A percentile compares a stretch with the other conserved stretches of the same genome.
phyloP scores from a whole-genome alignment of 2,329 filamentous ascomycete species.

The Colletotrichum chrysophilum region DNA sequence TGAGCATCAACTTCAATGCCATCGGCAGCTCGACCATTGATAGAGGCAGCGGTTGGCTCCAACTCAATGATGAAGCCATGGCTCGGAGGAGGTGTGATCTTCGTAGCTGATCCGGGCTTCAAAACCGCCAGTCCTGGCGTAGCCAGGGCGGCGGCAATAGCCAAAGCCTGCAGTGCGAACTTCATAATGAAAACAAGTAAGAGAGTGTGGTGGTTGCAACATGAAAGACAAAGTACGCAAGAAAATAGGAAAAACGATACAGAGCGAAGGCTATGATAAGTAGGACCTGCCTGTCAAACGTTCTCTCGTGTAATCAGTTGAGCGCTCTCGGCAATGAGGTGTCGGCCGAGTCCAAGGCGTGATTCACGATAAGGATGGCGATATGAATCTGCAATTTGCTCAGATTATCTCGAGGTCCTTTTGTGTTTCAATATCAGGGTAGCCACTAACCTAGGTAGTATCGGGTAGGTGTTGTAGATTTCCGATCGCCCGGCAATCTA shows the following conservation, averaged over 20 bases:
- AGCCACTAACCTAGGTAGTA: constrained; percentile 5
- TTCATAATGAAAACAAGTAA: not conserved
- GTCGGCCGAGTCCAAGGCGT: not conserved
- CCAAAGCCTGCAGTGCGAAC: not conserved
- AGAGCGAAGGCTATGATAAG: not conserved
- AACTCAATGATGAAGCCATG: constrained; percentile 13
- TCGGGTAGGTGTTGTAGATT: constrained; percentile 3
- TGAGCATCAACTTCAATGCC: not conserved
- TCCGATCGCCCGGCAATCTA: constrained; percentile 4
- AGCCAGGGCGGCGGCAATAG: not conserved
- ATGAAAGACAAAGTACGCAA: not conserved
- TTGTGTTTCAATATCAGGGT: not conserved
- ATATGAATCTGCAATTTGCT: not conserved
- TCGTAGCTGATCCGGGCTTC: not conserved
- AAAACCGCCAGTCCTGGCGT: not conserved
- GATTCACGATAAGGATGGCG: constrained; percentile 1
- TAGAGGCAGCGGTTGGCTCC: not conserved
- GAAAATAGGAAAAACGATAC: not conserved
- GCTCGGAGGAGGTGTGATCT: not conserved
- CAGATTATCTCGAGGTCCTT: not conserved
- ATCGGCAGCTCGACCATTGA: not conserved
- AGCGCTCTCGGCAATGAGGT: not conserved
- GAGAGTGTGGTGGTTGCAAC: not conserved
- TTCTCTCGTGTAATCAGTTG: not conserved
- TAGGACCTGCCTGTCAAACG: not conserved